Conservation (phyloP, 257 asterid species). For the Nicotiana knightiana region DNA sequence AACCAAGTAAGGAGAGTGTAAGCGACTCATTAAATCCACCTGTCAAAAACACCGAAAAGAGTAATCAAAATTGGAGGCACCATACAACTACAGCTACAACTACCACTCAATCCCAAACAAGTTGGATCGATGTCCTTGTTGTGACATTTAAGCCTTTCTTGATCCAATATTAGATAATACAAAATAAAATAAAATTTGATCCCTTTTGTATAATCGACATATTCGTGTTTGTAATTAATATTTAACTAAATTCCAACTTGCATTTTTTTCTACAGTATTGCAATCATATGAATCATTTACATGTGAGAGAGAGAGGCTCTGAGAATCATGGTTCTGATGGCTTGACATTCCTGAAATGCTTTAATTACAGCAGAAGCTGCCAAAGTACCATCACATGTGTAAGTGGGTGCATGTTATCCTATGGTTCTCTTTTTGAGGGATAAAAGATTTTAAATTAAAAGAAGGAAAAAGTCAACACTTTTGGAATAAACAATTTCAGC, state of each 20-base stretch:
- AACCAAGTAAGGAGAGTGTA: constrained; percentile 49
- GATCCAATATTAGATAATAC: no score
- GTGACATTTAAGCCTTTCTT: no score
- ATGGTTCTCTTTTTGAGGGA: background rate
- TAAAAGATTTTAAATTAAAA: no score
- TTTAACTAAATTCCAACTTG: background rate
- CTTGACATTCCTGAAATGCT: constrained; percentile 8
- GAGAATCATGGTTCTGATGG: constrained; percentile 5
- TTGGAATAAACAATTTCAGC: background rate
- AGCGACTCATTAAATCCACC: constrained; percentile 70
- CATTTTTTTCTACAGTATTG: background rate
- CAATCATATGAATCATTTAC: background rate
- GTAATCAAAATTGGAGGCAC: background rate
- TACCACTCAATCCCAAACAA: no score
- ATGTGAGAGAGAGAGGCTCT: background rate
- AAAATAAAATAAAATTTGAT: background rate
- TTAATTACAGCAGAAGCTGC: background rate
- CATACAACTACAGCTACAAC: no score
- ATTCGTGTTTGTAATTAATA: background rate
- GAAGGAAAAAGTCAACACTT: background rate
- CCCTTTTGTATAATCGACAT: no score
- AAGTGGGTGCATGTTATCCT: background rate
- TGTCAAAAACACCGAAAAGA: constrained; percentile 7
- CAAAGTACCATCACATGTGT: background rate
- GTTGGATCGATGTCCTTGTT: no score